A percentile compares a stretch with the other conserved stretches of the same genome.
Evolutionary conservation across 768 basidiomycete species (phyloP).

Genomic region (Aureoboletus auriporus): DNA sequence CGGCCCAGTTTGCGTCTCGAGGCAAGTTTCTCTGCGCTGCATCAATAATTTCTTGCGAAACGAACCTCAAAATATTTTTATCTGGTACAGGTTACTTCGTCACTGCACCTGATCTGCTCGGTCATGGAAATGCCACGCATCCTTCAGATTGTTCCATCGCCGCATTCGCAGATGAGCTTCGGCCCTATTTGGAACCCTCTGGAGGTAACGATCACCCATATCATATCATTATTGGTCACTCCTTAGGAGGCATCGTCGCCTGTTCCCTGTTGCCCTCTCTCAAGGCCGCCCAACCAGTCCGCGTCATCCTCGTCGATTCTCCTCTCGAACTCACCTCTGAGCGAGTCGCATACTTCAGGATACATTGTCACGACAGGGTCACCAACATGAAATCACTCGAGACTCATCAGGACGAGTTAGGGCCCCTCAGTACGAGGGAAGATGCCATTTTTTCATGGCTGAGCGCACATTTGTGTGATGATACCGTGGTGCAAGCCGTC

Average conservation of each 20-base stretch:
- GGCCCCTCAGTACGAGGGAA: too few relatives aligned
- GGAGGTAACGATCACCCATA: not conserved
- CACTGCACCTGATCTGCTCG: constrained; percentile 21
- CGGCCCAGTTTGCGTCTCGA: constrained; percentile 10
- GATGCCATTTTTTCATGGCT: too few relatives aligned
- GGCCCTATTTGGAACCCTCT: constrained; percentile 2
- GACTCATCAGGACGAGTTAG: too few relatives aligned
- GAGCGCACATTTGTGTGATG: too few relatives aligned
- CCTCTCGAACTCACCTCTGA: too few relatives aligned
- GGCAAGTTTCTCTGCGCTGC: constrained; percentile 1
- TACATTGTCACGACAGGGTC: too few relatives aligned
- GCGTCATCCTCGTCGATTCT: too few relatives aligned
- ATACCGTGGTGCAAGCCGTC: not conserved
- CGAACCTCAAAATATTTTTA: too few relatives aligned
- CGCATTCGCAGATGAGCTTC: constrained; percentile 11
- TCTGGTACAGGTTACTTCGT: constrained; percentile 19
- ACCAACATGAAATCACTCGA: too few relatives aligned
- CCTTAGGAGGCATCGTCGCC: constrained; percentile 17
- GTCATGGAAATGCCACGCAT: constrained; percentile 13
- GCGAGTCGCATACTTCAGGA: too few relatives aligned
- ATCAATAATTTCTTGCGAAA: too few relatives aligned
- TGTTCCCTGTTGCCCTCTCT: constrained; percentile 7
- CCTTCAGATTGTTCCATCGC: constrained; percentile 11
- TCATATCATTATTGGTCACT: constrained; percentile 17
- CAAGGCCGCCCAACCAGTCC: too few relatives aligned